A percentile compares a stretch with the other conserved stretches of the same genome.
Conservation (phyloP, 176 grass and related monocot species). For the Oryza meyeriana region DNA sequence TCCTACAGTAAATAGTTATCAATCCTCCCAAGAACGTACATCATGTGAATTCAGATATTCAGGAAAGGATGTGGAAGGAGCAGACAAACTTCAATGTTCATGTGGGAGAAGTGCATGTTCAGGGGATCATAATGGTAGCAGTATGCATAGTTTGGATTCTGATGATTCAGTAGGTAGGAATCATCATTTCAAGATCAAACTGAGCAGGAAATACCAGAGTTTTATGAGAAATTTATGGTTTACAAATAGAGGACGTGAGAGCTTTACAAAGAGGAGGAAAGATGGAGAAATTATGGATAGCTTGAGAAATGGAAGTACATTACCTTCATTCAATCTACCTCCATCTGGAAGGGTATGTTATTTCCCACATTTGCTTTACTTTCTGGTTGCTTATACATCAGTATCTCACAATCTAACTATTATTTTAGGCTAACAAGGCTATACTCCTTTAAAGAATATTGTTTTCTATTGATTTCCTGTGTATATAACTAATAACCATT, state of each 20-base stretch:
- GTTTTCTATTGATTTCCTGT: background rate
- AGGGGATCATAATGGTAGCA: slow-evolving; percentile 21
- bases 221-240: slow-evolving; percentile 68
- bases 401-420: background rate
- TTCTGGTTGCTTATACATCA: slow-evolving; percentile 16
- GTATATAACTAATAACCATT: background rate
- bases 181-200: slow-evolving; percentile 40
- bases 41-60: slow-evolving; percentile 38
- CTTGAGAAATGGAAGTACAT: slow-evolving; percentile 33
- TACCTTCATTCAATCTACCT: slow-evolving; percentile 35
- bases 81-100: slow-evolving; percentile 19
- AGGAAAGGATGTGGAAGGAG: slow-evolving; percentile 39
- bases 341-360: slow-evolving; percentile 48
- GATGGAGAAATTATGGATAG: slow-evolving; percentile 63
- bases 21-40: slow-evolving; percentile 26
- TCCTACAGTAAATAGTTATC: slow-evolving; percentile 40
- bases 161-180: slow-evolving; percentile 37
- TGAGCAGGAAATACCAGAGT: slow-evolving; percentile 43
- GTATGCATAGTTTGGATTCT: slow-evolving; percentile 38
- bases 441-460: slow-evolving; percentile 6
- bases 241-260: slow-evolving; percentile 48
- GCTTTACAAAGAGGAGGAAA: slow-evolving; percentile 81
- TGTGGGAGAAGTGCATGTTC: slow-evolving; percentile 1
- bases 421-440: slow-evolving; percentile 1
- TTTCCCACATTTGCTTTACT: background rate